These are phyloP conservation scores for Pleurostoma richardsiae DNA, from an alignment of 2,329 filamentous ascomycete species.

Conservation along the genomic window DNA sequence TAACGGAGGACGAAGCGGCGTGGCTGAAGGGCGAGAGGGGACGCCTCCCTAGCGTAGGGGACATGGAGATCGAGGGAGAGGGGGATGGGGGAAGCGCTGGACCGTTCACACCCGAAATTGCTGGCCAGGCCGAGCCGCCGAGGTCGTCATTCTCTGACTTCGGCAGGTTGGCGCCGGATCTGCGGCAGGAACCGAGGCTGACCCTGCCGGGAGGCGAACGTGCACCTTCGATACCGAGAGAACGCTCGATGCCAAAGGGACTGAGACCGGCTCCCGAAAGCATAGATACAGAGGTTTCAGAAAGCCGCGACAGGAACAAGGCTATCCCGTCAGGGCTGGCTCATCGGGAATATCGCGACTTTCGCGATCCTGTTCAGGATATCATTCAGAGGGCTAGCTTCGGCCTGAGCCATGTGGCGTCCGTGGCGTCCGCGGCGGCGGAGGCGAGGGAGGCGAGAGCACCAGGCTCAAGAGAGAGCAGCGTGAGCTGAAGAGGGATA, in stretches of 20 bases:
- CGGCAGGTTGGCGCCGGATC: background rate
- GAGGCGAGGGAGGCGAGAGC: constrained; percentile 7
- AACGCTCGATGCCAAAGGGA: background rate
- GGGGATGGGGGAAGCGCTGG: constrained; percentile 9
- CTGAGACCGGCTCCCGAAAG: no score
- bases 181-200: constrained; percentile 8
- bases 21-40: constrained; percentile 23
- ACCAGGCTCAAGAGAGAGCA: background rate
- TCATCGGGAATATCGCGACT: no score
- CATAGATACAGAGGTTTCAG: no score
- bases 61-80: constrained; percentile 22
- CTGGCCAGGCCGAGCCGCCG: background rate
- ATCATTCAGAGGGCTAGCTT: background rate
- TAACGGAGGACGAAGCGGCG: constrained; percentile 64
- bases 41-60: constrained; percentile 11
- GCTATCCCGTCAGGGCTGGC: no score
- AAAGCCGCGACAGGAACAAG: no score
- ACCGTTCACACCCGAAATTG: constrained; percentile 7
- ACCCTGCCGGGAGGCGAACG: constrained; percentile 12
- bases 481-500: background rate
- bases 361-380: no score
- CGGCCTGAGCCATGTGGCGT: constrained; percentile 27
- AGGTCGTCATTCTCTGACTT: background rate
- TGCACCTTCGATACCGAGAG: constrained; percentile 10
- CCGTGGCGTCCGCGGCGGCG: constrained; percentile 22